Conservation (phyloP, 169 alveolate genomes). For the Plasmodium gonderi region DNA sequence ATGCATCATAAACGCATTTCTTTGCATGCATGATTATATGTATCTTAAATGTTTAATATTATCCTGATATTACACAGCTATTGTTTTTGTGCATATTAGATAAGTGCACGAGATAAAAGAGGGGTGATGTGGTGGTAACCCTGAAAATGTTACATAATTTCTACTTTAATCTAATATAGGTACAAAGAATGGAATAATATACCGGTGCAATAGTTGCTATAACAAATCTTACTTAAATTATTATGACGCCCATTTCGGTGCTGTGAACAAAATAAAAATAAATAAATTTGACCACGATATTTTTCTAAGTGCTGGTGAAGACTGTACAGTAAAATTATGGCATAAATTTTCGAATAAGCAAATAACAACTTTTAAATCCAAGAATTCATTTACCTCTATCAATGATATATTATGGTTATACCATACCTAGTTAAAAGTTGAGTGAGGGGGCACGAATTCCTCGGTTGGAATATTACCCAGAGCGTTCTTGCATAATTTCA, state of each 20-base stretch:
- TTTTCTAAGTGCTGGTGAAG: conserved; percentile 75
- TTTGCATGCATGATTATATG: background rate
- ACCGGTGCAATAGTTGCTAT: conserved; percentile 75
- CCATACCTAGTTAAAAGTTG: too few species aligned
- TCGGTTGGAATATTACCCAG: too few species aligned
- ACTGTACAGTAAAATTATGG: conserved; percentile 63
- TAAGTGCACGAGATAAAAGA: background rate
- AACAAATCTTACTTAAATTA: conserved; percentile 60
- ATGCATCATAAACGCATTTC: background rate
- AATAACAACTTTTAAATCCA: conserved; percentile 72
- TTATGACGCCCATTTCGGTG: conserved; percentile 64
- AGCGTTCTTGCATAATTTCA: background rate
- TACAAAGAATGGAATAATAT: conserved; percentile 70
- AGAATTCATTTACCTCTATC: conserved; percentile 56
- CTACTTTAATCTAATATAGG: conserved; percentile 5
- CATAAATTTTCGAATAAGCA: conserved; percentile 42
- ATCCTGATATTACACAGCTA: background rate
- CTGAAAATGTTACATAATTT: background rate
- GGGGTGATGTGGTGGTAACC: too few species aligned
- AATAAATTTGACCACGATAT: conserved; percentile 66
- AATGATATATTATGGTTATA: conserved; percentile 71
- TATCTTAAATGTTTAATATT: background rate
- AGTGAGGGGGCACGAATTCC: too few species aligned
- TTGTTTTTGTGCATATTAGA: background rate
- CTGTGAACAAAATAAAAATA: conserved; percentile 68